Base-by-base conservation (phyloP, 2,329 filamentous ascomycete genomes). In the Apiospora kogelbergensis region DNA sequence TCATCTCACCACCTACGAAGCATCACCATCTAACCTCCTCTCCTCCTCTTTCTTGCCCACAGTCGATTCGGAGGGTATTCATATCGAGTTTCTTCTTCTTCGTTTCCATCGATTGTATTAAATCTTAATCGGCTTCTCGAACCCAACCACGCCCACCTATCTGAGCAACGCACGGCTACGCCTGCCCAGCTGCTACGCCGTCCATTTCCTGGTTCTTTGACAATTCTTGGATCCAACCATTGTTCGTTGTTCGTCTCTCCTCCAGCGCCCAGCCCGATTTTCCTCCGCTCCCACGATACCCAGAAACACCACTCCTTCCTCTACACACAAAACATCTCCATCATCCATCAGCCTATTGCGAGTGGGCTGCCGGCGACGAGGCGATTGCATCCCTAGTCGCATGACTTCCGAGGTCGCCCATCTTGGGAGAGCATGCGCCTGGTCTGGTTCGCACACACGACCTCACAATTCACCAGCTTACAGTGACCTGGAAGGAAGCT, bases 341-440 rank as follows among this genome's bases (percentile, higher is more conserved):
- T 45, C 37, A 24, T 17, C 37, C 22, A 65, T n/a, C 30, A 45
- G 63, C 63, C 63, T 30, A 41, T 44, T 44, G 37, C 33, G 63
- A 10, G 17, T 53, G 60, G 67, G 60, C 63, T 65, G 15, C 13
- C 33, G 67, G 45, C 63, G 67, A 68, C 67, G 45, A 67, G 68
- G 68, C 42, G 40, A 65, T 65, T 65, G 37, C 22, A 33, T 45
- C 30, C 63, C 63, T 33, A 65, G 63, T 44, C 68, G 46, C 66
- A 68, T 68, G 60, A 68, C 66, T 46, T 46, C 60, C 20, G 45
- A 57, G 66, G 66, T 53, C 63, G 66, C 68, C 68, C 68, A 70
- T 70, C 66, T 45, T 44, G 33, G 68, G 66, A 68, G 66, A 60
- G 53, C 63, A 46, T 68, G 68, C 68, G 68, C 66, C 22, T 70